Base-by-base conservation (phyloP, 768 basidiomycete genomes). In the Tephrocybe sp. region DNA sequence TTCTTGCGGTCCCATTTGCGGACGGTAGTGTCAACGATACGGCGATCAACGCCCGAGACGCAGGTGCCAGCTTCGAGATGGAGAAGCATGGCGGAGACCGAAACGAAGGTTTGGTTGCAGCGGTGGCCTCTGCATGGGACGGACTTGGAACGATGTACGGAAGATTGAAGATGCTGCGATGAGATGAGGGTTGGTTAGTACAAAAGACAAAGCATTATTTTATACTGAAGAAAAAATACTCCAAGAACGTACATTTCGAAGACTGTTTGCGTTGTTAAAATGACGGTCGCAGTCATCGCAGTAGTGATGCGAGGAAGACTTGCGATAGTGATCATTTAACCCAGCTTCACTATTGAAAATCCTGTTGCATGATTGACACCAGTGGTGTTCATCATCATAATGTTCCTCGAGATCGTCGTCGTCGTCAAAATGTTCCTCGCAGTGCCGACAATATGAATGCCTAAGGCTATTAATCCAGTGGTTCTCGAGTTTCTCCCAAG, bases 21-120 rank as follows among this genome's bases (percentile, higher is more conserved):
- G 42, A 83, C 68, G 49, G 61, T 65, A 32, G 59, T 62, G 65
- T 82, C 72, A 40, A 84, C 63, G 40, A 65, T 49, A 48, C 73
- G 54, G 48, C 69, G 68, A 31, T 62, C 59, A 34, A 78, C 63
- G 11, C 80, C 76, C 0, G 84, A 84, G 19, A 55, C 45, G 61
- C 87, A 87, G 3, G 60, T 54, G 1, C 85, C 85, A 9, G 73
- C 68, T 59, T 89, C 87, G 60, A 86, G 72, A 62, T 89, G 87
- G 30, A 78, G 73, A 30, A 80, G 59, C 40, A 89, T 69, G 10
- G 83, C 79, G 8, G 84, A 74, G 38, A 58, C 67, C 16, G 76
- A 79, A 45, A 82, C 62, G 65, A 87, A 88, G 1, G 48, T 56
- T 17, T 55, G 54, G 1, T 52, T 64, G 59, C 87, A 89, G 33